Conservation (phyloP, 2,329 filamentous ascomycete genomes). For the Aspergillus versicolor region DNA sequence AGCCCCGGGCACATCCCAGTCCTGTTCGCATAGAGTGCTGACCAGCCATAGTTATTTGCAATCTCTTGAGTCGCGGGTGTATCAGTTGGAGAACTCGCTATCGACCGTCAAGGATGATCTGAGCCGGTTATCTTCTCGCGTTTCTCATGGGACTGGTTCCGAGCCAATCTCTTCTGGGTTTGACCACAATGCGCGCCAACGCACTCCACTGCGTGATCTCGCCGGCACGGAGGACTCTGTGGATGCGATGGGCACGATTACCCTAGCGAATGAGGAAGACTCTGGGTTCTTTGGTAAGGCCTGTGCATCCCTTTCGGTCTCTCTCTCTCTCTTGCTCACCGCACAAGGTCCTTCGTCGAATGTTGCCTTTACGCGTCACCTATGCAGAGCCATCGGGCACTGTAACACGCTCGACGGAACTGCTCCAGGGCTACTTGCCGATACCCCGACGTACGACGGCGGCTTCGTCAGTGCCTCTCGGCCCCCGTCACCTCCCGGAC, state of each 20-base stretch:
- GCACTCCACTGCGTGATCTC: constrained; percentile 12
- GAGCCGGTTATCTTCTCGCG: not conserved
- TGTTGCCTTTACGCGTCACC: constrained; percentile 25
- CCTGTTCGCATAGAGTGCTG: no score
- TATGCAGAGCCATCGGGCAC: constrained; percentile 21
- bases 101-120: constrained; percentile 10
- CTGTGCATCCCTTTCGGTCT: no score
- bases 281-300: constrained; percentile 36
- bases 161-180: not conserved
- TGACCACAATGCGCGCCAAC: not conserved
- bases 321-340: no score
- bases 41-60: not conserved
- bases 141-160: not conserved
- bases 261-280: constrained; percentile 38
- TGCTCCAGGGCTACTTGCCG: no score
- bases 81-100: constrained; percentile 27
- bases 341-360: constrained; percentile 24
- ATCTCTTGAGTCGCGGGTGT: constrained; percentile 27
- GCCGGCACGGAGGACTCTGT: constrained; percentile 25
- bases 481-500: not conserved
- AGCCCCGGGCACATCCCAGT: no score
- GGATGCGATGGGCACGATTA: constrained; percentile 38
- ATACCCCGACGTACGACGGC: constrained; percentile 11
- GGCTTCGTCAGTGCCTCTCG: constrained; percentile 22
- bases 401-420: not conserved